Evolutionary conservation across 2,329 filamentous ascomycete species (phyloP).

Genomic region (Pseudogymnoascus pannorum): DNA sequence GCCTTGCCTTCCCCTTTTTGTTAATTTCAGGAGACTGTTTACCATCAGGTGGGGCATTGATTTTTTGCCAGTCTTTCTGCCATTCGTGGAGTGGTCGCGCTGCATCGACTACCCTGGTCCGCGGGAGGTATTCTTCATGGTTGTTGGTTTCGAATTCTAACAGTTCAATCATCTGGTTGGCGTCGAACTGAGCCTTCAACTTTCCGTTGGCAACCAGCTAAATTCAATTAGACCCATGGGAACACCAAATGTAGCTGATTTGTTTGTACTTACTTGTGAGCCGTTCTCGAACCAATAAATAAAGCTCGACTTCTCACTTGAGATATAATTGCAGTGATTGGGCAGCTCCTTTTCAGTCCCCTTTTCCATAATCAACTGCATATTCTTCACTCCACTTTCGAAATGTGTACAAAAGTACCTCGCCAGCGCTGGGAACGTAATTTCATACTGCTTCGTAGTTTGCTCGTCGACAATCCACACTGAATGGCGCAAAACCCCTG

Average conservation of each 20-base stretch:
- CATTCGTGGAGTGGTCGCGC: slow-evolving; percentile 56
- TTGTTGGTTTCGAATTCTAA: slow-evolving; percentile 71
- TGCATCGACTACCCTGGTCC: slow-evolving; percentile 54
- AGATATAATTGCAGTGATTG: slow-evolving; percentile 64
- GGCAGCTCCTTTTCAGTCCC: slow-evolving; percentile 48
- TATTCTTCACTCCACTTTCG: slow-evolving; percentile 73
- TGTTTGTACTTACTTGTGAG: slow-evolving; percentile 59
- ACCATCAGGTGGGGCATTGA: slow-evolving; percentile 46
- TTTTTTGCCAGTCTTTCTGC: slow-evolving; percentile 57
- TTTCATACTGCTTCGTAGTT: slow-evolving; percentile 75
- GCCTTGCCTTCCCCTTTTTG: slow-evolving; percentile 55
- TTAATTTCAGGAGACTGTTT: slow-evolving; percentile 60
- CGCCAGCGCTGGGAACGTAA: slow-evolving; percentile 71
- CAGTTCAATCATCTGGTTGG: slow-evolving; percentile 71
- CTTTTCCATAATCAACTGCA: slow-evolving; percentile 79
- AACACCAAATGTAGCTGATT: neutral
- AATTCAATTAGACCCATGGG: slow-evolving; percentile 23
- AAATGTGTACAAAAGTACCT: slow-evolving; percentile 90
- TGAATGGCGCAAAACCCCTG: slow-evolving; percentile 69
- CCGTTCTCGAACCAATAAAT: slow-evolving; percentile 85
- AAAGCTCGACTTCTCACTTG: slow-evolving; percentile 69
- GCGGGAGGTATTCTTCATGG: slow-evolving; percentile 79
- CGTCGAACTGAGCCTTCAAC: slow-evolving; percentile 72
- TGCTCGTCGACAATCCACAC: slow-evolving; percentile 52
- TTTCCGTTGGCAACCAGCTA: slow-evolving; percentile 72